Evolutionary conservation across 139 green algal species (phyloP), one percentile per base, ranked within the genome.

Genomic region (Spirogloea muscicola): DNA sequence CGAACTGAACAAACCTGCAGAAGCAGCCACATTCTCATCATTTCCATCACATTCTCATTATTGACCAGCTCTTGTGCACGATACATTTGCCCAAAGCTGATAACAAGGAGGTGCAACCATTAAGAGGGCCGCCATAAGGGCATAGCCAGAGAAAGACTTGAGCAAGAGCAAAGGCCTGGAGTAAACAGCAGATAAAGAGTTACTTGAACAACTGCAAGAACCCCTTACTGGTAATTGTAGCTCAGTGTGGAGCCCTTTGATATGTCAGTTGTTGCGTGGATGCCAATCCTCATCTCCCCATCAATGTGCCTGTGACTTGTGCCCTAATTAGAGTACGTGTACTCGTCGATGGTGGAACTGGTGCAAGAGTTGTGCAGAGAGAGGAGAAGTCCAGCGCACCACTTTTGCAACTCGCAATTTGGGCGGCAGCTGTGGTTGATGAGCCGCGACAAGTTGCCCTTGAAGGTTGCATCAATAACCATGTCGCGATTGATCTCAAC

Each of bases 401-500:
- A 99, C 87, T 99, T 99, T 77, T 99, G 93, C 21, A 94, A 96
- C 84, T 97, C 92, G 74, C 93, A 98, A 86, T 99, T 99, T 34
- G 94, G 94, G 25, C 93, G 84, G 86, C 94, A 99, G 21, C 74
- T 89, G 88, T 99, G 94, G 85, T 99, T 99, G 84, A 98, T 94
- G 84, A 98, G 98, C 49, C 94, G 87, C 3, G 90, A 90, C 46
- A 90, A 72, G 76, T 96, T 96, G 57, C 94, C 94, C 84, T 95
- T 88, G 10, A 40, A 51, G 34, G 58, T 87, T 1, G 94, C 94
- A 71, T 98, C 94, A 65, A 98, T 97, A 60, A 90, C 69, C 64
- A 81, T 69, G 40, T 98, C 29, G 6, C 66, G 66, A 48, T 29
- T 78, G 16, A 77, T 25, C 59, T 81, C 65, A 40, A 31, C 48